Evolutionary conservation across 768 basidiomycete genomes (phyloP).

Genomic region (Vararia minispora): DNA sequence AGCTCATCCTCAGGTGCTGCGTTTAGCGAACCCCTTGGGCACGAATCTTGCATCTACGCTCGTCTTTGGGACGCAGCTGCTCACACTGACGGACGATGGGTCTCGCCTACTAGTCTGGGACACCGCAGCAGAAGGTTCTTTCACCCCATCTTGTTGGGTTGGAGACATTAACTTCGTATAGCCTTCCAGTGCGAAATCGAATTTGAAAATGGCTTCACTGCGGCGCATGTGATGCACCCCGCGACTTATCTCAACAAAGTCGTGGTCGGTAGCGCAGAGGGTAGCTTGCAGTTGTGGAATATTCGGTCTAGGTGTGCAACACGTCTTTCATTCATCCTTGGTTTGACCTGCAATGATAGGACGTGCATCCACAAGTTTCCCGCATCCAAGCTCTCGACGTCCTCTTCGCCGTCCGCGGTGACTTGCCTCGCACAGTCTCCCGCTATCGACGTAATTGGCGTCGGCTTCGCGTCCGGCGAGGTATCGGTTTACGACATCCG

Average conservation of each 20-base stretch:
- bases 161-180: conserved; percentile 11
- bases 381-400: conserved; percentile 34
- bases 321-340: conserved; percentile 1
- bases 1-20: conserved; percentile 32
- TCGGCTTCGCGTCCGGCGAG: conserved; percentile 82
- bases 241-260: conserved; percentile 97
- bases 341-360: conserved; percentile 27
- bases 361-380: conserved; percentile 76
- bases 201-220: conserved; percentile 78
- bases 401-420: conserved; percentile 35
- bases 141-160: neutral
- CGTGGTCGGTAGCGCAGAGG: conserved; percentile 72
- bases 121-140: conserved; percentile 44
- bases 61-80: conserved; percentile 71
- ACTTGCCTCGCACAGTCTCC: conserved; percentile 84
- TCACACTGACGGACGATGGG: conserved; percentile 75
- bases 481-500: conserved; percentile 86
- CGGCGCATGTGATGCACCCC: conserved; percentile 81
- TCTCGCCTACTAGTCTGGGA: conserved; percentile 72
- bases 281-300: conserved; percentile 90
- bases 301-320: conserved; percentile 60
- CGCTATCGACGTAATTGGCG: conserved; percentile 91
- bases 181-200: conserved; percentile 46
- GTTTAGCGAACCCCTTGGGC: conserved; percentile 55
- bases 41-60: conserved; percentile 50